phyloP scores from a whole-genome alignment of 768 basidiomycete genomes.

The Suillus variegatus region DNA sequence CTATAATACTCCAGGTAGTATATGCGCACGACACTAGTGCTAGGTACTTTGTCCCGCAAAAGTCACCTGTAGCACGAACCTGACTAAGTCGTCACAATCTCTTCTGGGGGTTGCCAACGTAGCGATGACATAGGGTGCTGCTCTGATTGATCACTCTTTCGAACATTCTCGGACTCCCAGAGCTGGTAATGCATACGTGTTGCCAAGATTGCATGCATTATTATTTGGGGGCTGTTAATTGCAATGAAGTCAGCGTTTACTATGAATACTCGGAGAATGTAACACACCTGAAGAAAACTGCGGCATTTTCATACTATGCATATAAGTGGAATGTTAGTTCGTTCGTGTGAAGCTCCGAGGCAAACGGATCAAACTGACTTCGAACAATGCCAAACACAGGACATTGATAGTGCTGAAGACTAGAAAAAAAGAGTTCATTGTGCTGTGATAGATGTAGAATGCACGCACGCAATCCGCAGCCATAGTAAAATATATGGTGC shows the following conservation, averaged over 20 bases:
- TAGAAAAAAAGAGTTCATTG: neutral
- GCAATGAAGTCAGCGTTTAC: neutral
- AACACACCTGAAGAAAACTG: neutral
- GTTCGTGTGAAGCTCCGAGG: neutral
- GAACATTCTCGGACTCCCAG: neutral
- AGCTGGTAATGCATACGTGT: neutral
- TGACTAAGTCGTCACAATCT: neutral
- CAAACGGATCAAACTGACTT: neutral
- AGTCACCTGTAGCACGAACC: neutral
- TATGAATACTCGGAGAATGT: neutral
- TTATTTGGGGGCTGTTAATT: slow-evolving; percentile 1
- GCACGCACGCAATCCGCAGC: neutral
- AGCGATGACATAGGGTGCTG: neutral
- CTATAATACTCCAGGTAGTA: neutral
- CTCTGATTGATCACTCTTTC: neutral
- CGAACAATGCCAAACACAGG: neutral
- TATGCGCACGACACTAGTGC: neutral
- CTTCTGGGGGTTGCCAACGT: neutral
- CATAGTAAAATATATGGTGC: neutral
- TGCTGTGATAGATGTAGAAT: neutral
- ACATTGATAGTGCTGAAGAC: neutral
- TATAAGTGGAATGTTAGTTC: neutral
- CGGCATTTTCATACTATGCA: neutral
- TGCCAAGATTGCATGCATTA: neutral
- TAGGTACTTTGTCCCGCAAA: neutral